Base-by-base conservation (phyloP, 164 flowering plant genomes). In the Amborella trichopoda region DNA sequence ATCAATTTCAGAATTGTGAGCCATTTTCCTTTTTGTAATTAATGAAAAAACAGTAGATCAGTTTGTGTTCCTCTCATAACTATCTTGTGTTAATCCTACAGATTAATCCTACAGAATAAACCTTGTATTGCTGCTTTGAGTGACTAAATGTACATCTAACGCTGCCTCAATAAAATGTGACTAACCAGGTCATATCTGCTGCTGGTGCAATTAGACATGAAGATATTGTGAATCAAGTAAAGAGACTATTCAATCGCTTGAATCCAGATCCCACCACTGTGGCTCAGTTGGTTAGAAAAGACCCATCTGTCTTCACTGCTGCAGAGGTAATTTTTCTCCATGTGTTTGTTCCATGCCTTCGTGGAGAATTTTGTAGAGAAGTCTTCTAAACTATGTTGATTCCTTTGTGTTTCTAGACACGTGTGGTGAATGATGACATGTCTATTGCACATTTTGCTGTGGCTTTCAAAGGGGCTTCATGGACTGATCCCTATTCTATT, bases 401-500 rank as follows among this genome's bases (percentile, higher is more conserved):
- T 32, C 11, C 11, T 10, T 32, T 2, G 36, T 32, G 19, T 37
- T n/a, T 58, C 24, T 75, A 87, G 96, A 80, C 83, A 32, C 61
- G 96, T 48, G 81, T 80, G 40, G 59, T 73, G 27, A 76, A 87
- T 55, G 80, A 79, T 58, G 87, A 87, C 56, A 11, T 65, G 41
- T 83, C 83, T 42, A 58, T 87, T 52, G 96, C 96, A 10, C 94
- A 80, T 69, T 81, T 87, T 68, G 94, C 90, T 0, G 70, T 87
- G 57, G 96, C 96, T 24, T 80, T 81, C 62, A 68, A 65, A 44
- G 94, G 96, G 48, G 81, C 86, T 42, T 71, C 90, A 9, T 87
- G 87, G 87, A 77, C 83, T 22, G 94, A 87, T 72, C 94, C 96
- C 57, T 84, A 86, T 68, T 78, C 96, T 18, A 72, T 80, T 60